These are phyloP conservation scores for Ophioceras dolichostomum DNA, from an alignment of 2,329 filamentous ascomycete genomes.

Conservation along the genomic window DNA sequence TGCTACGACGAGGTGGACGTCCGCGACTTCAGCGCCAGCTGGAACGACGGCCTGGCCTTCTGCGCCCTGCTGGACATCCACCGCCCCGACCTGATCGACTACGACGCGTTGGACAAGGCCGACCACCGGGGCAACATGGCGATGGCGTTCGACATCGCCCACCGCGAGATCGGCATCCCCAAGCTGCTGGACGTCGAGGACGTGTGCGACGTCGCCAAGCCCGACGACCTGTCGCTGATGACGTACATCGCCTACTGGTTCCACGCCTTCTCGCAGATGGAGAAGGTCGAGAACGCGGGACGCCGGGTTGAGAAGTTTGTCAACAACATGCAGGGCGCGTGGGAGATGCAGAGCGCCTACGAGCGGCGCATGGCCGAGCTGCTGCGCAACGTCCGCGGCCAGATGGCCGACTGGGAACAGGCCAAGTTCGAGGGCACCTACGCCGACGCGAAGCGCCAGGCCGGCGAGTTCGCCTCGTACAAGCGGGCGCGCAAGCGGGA, in stretches of 20 bases:
- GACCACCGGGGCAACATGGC: constrained; percentile 98
- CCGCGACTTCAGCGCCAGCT: constrained; percentile 86
- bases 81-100: constrained; percentile 93
- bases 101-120: constrained; percentile 82
- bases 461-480: constrained; percentile 70
- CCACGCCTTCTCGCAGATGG: constrained; percentile 98
- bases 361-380: constrained; percentile 83
- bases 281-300: constrained; percentile 95
- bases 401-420: constrained; percentile 64
- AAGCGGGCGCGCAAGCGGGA: constrained; percentile 83
- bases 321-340: constrained; percentile 96
- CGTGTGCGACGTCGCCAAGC: constrained; percentile 91
- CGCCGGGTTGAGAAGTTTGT: constrained; percentile 96
- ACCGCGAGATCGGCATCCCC: constrained; percentile 93
- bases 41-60: constrained; percentile 96
- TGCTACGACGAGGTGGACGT: constrained; percentile 98
- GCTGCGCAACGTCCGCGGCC: constrained; percentile 59
- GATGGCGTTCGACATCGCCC: constrained; percentile 89
- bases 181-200: constrained; percentile 94
- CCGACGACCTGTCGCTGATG: constrained; percentile 94
- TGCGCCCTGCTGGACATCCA: constrained; percentile 95
- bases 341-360: constrained; percentile 98
- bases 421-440: constrained; percentile 87
- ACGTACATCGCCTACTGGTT: constrained; percentile 99
- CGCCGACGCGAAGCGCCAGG: constrained; percentile 79